Conservation (phyloP, 164 flowering plant genomes). For the Vitis labrusca region DNA sequence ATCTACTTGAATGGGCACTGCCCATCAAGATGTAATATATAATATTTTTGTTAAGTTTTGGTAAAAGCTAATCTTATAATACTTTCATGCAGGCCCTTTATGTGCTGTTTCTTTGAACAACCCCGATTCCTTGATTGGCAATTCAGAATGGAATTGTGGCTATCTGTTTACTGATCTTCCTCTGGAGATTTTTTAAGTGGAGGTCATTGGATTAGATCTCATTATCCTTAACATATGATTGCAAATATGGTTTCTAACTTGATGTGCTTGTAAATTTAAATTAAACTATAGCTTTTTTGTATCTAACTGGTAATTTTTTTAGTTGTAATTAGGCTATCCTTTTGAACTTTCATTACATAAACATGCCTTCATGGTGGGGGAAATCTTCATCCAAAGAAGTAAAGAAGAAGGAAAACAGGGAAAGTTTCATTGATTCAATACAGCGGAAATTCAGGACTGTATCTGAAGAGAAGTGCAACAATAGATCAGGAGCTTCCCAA, state of each 20-base stretch:
- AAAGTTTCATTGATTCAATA: conserved; percentile 64
- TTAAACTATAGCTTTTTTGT: background rate
- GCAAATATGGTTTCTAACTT: conserved; percentile 2
- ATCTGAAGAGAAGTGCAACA: conserved; percentile 54
- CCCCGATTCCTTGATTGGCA: background rate
- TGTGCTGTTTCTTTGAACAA: background rate
- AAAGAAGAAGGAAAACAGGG: conserved; percentile 80
- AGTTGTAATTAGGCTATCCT: too few species aligned
- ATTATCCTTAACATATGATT: background rate
- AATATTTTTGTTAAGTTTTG: too few species aligned
- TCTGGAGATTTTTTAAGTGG: background rate
- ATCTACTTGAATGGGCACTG: too few species aligned
- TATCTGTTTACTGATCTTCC: background rate
- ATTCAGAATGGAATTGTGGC: background rate
- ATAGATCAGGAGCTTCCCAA: conserved; percentile 55
- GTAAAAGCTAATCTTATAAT: background rate
- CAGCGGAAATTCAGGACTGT: conserved; percentile 62
- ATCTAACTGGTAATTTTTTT: background rate
- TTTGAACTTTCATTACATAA: background rate
- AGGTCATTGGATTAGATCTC: background rate
- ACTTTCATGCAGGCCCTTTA: background rate
- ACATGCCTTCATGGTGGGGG: conserved; percentile 86
- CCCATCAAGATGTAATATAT: too few species aligned
- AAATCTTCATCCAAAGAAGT: conserved; percentile 87
- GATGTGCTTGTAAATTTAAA: background rate